A percentile compares a stretch with the other conserved stretches of the same genome.
Conservation (phyloP, 192 early-diverging fungal species). For the Funneliformis geosporum region DNA sequence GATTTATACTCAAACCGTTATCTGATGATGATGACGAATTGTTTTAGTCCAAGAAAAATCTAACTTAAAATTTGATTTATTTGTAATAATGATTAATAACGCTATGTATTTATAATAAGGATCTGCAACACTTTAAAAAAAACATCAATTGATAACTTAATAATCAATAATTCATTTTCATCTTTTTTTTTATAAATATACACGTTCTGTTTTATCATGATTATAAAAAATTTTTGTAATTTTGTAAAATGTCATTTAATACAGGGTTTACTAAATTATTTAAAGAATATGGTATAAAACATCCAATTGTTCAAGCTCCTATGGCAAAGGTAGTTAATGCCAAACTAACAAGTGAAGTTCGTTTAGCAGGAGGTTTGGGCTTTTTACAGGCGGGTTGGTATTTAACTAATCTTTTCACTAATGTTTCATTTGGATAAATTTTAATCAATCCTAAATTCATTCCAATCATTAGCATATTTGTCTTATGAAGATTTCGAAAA, state of each 20-base stretch:
- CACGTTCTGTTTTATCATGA: too few relatives aligned
- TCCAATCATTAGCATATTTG: background rate
- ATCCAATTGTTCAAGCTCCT: background rate
- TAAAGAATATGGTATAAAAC: conserved; percentile 3
- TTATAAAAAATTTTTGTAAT: too few relatives aligned
- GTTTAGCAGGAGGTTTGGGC: background rate
- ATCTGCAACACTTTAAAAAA: too few relatives aligned
- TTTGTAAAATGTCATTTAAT: background rate
- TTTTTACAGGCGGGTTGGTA: background rate
- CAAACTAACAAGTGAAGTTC: background rate
- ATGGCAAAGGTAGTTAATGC: background rate
- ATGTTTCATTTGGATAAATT: background rate
- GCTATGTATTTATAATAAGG: too few relatives aligned
- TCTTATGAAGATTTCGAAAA: background rate
- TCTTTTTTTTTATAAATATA: too few relatives aligned
- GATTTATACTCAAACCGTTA: background rate
- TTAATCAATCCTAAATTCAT: background rate
- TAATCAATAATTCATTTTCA: too few relatives aligned
- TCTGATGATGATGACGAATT: background rate
- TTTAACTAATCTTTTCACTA: background rate
- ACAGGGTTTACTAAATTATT: background rate
- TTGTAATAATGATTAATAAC: too few relatives aligned
- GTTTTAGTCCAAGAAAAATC: too few relatives aligned
- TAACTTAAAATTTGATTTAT: too few relatives aligned
- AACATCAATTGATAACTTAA: too few relatives aligned